A percentile compares a stretch with the other conserved stretches of the same genome.
These are phyloP conservation scores for Chaetoscypha palmicola DNA, from an alignment of 2,329 filamentous ascomycete species.

Conservation along the genomic window DNA sequence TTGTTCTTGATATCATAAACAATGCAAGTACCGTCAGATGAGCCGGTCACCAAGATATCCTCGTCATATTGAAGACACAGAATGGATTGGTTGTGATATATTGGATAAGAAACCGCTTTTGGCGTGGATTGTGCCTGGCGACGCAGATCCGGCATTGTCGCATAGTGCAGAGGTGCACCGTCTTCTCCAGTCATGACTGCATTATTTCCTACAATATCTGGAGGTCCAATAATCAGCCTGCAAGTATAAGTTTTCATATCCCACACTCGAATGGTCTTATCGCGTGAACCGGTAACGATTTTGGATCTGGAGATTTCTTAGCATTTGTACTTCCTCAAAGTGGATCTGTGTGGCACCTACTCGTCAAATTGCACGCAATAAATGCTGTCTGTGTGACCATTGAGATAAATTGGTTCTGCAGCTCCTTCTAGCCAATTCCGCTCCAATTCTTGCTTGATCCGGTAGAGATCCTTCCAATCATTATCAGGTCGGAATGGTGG, in stretches of 20 bases:
- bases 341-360: constrained; percentile 41
- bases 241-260: constrained; percentile 86
- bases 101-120: constrained; percentile 47
- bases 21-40: constrained; percentile 85
- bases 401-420: constrained; percentile 78
- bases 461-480: constrained; percentile 82
- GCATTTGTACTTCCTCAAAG: constrained; percentile 13
- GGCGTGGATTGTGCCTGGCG: constrained; percentile 42
- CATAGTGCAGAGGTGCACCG: constrained; percentile 47
- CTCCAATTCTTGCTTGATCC: constrained; percentile 68
- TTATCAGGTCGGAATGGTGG: constrained; percentile 52
- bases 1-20: constrained; percentile 77
- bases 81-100: constrained; percentile 85
- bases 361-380: constrained; percentile 99
- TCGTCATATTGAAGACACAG: constrained; percentile 93
- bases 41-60: constrained; percentile 87
- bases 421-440: constrained; percentile 72
- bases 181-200: constrained; percentile 46
- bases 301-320: constrained; percentile 58
- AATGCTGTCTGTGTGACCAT: constrained; percentile 90
- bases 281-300: constrained; percentile 92
- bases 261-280: constrained; percentile 94
- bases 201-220: constrained; percentile 50
- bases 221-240: constrained; percentile 76
- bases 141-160: constrained; percentile 38